A percentile compares a stretch with the other conserved stretches of the same genome.
These are phyloP conservation scores for Pythium rishiriense DNA, from an alignment of 352 stramenopile species.

Conservation along the genomic window DNA sequence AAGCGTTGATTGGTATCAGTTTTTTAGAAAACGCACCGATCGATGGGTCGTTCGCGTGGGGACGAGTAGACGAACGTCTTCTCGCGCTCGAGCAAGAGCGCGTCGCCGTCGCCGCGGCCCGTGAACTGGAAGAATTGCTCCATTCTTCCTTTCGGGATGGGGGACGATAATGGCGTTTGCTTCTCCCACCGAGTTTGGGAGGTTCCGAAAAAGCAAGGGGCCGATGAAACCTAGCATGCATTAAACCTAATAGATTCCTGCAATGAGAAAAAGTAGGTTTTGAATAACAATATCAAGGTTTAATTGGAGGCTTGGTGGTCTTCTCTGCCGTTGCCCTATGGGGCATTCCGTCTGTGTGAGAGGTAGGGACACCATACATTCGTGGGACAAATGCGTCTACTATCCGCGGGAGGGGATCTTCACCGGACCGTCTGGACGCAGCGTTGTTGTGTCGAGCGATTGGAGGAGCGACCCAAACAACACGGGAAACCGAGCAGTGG, in stretches of 20 bases:
- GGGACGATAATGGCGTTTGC: neutral
- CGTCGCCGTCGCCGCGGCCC: constrained; percentile 33
- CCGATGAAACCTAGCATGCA: neutral
- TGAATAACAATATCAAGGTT: too few species aligned
- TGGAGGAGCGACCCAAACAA: too few species aligned
- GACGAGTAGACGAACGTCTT: constrained; percentile 66
- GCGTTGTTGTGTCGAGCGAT: too few species aligned
- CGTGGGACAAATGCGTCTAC: too few species aligned
- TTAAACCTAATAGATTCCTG: neutral
- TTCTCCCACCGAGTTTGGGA: neutral
- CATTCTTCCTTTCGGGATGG: constrained; percentile 30
- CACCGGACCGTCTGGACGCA: too few species aligned
- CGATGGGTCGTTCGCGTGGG: constrained; percentile 54
- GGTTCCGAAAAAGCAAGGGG: neutral
- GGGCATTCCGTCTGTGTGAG: too few species aligned
- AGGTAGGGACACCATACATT: too few species aligned
- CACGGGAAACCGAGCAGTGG: too few species aligned
- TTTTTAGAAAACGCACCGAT: constrained; percentile 40
- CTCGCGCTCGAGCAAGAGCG: constrained; percentile 37
- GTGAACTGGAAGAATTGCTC: constrained; percentile 80
- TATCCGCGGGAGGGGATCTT: too few species aligned
- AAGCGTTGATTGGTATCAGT: neutral
- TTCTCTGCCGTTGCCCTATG: too few species aligned
- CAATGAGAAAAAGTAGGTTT: neutral
- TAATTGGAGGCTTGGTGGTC: too few species aligned